Percentiles rank a stretch among this genome's conserved stretches.
phyloP scores from a whole-genome alignment of 805 yeast genomes.

The Metschnikowia aberdeeniae region DNA sequence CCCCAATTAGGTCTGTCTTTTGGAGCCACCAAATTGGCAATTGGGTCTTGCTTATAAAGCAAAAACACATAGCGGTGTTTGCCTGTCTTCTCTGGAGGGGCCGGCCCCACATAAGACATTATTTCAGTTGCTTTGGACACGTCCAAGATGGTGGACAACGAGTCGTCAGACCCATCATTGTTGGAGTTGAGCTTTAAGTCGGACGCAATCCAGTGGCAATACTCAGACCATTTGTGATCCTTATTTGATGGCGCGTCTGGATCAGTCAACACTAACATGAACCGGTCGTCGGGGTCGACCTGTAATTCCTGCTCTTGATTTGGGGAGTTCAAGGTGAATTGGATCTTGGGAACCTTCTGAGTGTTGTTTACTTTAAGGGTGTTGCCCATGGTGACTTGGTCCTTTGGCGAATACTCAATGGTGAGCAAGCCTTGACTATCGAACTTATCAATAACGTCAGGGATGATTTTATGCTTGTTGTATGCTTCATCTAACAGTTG shows the following conservation, averaged over 20 bases:
- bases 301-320: conserved; percentile 40
- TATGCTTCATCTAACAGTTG: conserved; percentile 51
- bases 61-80: conserved; percentile 82
- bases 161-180: conserved; percentile 17
- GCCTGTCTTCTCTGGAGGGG: conserved; percentile 84
- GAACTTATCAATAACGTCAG: conserved; percentile 49
- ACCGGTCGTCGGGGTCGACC: conserved; percentile 46
- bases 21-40: conserved; percentile 40
- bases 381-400: conserved; percentile 78
- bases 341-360: conserved; percentile 61
- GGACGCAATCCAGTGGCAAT: conserved; percentile 65
- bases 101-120: conserved; percentile 73
- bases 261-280: conserved; percentile 78
- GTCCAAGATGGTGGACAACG: conserved; percentile 32
- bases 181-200: conserved; percentile 46
- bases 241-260: conserved; percentile 89
- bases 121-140: conserved; percentile 38
- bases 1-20: conserved; percentile 77
- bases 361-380: conserved; percentile 60
- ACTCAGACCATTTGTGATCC: conserved; percentile 88
- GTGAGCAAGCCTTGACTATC: conserved; percentile 55
- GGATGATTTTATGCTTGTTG: conserved; percentile 46
- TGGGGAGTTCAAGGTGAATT: conserved; percentile 55
- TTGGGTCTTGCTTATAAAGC: conserved; percentile 62
- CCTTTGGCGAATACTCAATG: conserved; percentile 52